Conservation (phyloP, 2,329 filamentous ascomycete species). For the Hypoxylon sp. region DNA sequence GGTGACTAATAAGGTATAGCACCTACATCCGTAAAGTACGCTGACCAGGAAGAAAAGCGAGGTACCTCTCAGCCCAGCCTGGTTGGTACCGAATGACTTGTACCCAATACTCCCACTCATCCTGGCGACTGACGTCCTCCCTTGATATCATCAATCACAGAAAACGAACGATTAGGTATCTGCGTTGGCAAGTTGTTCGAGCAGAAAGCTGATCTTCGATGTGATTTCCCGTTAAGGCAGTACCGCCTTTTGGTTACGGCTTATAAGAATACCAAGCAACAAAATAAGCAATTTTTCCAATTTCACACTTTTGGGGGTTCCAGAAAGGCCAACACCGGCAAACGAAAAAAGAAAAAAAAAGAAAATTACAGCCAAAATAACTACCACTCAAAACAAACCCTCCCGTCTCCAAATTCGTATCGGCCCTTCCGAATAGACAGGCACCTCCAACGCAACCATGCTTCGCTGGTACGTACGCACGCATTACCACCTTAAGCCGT, state of each 20-base stretch:
- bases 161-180: too few species aligned
- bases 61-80: too few species aligned
- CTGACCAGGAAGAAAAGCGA: too few species aligned
- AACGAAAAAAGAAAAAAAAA: slow-evolving; percentile 1
- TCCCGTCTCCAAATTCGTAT: slow-evolving; percentile 16
- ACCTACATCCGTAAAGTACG: too few species aligned
- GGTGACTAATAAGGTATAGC: too few species aligned
- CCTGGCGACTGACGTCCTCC: too few species aligned
- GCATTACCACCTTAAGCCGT: slow-evolving; percentile 14
- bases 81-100: too few species aligned
- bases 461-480: slow-evolving; percentile 44
- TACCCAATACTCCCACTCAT: too few species aligned
- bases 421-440: slow-evolving; percentile 21
- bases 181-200: too few species aligned
- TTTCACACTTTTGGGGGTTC: slow-evolving; percentile 15
- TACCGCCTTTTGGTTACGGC: neutral
- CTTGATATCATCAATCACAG: too few species aligned
- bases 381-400: slow-evolving; percentile 21
- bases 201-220: neutral
- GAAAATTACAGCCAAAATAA: slow-evolving; percentile 28
- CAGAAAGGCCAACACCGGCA: neutral
- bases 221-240: slow-evolving; percentile 2
- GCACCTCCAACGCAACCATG: slow-evolving; percentile 37
- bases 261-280: slow-evolving; percentile 13
- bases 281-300: neutral